phyloP scores from a whole-genome alignment of 345 rosid genomes.

The Arabis alpina region DNA sequence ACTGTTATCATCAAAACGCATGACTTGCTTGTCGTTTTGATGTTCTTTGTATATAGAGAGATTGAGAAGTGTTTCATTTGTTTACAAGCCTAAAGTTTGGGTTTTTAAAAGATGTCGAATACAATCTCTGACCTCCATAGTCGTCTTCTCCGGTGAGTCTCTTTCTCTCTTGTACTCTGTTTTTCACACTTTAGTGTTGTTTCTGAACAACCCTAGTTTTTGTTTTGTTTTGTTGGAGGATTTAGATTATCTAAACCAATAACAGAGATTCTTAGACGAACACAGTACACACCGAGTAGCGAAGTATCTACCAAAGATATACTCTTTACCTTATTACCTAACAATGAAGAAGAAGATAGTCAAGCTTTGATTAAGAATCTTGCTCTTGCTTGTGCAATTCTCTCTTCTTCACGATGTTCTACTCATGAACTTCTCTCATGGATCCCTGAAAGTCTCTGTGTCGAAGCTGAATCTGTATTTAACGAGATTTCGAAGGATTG shows the following conservation, averaged over 20 bases:
- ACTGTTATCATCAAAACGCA: background rate
- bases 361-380: conserved; percentile 48
- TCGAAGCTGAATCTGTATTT: conserved; percentile 47
- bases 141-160: conserved; percentile 57
- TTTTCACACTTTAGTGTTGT: background rate
- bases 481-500: conserved; percentile 49
- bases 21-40: background rate
- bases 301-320: conserved; percentile 53
- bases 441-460: conserved; percentile 55
- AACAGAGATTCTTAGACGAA: conserved; percentile 48
- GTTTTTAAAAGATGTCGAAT: conserved; percentile 43
- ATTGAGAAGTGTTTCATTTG: background rate
- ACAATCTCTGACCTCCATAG: conserved; percentile 46
- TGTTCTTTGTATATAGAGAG: background rate
- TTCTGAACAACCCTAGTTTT: conserved; percentile 25
- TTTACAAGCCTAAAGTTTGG: background rate
- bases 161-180: background rate
- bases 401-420: conserved; percentile 60
- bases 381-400: conserved; percentile 70
- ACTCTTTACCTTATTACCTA: conserved; percentile 59
- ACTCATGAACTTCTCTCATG: conserved; percentile 69
- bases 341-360: conserved; percentile 35
- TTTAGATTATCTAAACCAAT: conserved; percentile 57
- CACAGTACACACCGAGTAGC: conserved; percentile 48
- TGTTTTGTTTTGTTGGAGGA: conserved; percentile 5